phyloP scores from a whole-genome alignment of 2,329 filamentous ascomycete genomes.

The Alternaria gaisen region DNA sequence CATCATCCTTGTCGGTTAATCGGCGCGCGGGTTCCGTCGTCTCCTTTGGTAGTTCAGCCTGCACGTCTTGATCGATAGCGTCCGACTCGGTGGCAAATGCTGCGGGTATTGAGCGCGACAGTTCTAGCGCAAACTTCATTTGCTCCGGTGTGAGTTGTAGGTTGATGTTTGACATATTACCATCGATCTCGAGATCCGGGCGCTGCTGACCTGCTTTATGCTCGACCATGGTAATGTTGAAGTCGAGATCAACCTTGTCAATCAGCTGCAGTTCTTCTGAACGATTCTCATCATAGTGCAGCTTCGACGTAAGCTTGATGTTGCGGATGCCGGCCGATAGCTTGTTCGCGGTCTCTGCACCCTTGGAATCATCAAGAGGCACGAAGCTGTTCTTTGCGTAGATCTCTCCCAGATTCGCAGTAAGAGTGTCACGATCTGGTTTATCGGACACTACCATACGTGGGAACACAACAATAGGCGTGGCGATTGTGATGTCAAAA shows the following conservation, averaged over 20 bases:
- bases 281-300: slow-evolving; percentile 76
- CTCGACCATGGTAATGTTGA: slow-evolving; percentile 90
- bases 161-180: slow-evolving; percentile 92
- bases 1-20: slow-evolving; percentile 51
- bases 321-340: slow-evolving; percentile 91
- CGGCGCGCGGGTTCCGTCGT: slow-evolving; percentile 61
- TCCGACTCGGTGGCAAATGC: slow-evolving; percentile 82
- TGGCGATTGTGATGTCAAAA: slow-evolving; percentile 92
- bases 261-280: slow-evolving; percentile 95
- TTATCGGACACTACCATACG: slow-evolving; percentile 75
- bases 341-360: slow-evolving; percentile 83
- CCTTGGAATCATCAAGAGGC: slow-evolving; percentile 78
- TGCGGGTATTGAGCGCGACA: slow-evolving; percentile 85
- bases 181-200: slow-evolving; percentile 90
- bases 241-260: slow-evolving; percentile 93
- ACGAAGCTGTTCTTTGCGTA: slow-evolving; percentile 95
- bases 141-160: slow-evolving; percentile 89
- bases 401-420: slow-evolving; percentile 94
- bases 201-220: slow-evolving; percentile 79
- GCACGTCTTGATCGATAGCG: slow-evolving; percentile 73
- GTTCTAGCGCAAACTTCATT: slow-evolving; percentile 84
- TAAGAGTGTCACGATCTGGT: slow-evolving; percentile 80
- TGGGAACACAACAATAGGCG: slow-evolving; percentile 95
- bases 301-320: slow-evolving; percentile 86
- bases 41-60: slow-evolving; percentile 72